Percentiles rank a stretch among this genome's conserved stretches.
phyloP scores from a whole-genome alignment of 306 rosid species.

The Fagus sylvatica region DNA sequence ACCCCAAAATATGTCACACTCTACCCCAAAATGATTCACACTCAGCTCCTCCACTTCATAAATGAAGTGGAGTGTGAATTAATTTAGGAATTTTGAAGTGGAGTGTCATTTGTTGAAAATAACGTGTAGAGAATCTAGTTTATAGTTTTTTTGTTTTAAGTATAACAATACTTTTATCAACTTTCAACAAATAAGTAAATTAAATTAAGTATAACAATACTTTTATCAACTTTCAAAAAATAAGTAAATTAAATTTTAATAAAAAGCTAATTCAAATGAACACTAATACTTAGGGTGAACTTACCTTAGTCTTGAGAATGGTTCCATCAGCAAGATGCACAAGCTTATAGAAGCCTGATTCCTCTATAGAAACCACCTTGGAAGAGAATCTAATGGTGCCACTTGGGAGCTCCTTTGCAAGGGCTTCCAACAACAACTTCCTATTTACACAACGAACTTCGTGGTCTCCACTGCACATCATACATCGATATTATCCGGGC shows the following conservation, averaged over 20 bases:
- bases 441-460: conserved; percentile 66
- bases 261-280: neutral
- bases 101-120: no score
- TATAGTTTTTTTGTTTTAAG: no score
- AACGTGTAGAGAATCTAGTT: no score
- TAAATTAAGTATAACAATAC: no score
- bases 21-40: no score
- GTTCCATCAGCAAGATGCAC: conserved; percentile 71
- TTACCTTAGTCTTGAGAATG: conserved; percentile 59
- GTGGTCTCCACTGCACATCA: conserved; percentile 24
- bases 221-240: no score
- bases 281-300: neutral
- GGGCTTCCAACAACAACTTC: conserved; percentile 50
- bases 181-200: no score
- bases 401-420: conserved; percentile 66
- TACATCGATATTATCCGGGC: neutral
- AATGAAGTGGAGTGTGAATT: no score
- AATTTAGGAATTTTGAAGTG: no score
- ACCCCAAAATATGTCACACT: neutral
- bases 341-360: conserved; percentile 53
- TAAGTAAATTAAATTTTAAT: no score
- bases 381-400: conserved; percentile 71
- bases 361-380: conserved; percentile 67
- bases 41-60: no score
- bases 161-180: no score